Evolutionary conservation across 768 basidiomycete genomes (phyloP), one percentile per base, ranked within the genome.

Genomic region (Boletus tylopilopsis): DNA sequence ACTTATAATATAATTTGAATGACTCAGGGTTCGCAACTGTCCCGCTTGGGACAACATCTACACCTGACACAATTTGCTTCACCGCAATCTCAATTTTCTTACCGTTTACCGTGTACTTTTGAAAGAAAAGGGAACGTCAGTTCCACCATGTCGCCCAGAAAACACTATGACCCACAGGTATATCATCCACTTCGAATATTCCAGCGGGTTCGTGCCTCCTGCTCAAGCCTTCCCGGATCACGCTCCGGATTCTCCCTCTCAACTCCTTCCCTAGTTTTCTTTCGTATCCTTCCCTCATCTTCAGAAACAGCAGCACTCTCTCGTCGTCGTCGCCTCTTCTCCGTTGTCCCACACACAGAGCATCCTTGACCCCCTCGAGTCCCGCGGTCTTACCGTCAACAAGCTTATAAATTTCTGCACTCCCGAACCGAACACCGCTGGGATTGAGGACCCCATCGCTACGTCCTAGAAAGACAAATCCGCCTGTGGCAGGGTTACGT

Each of bases 81-180:
- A 87, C 82, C 3, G 83, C 85, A 24, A 88, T 86, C 67, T 87
- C 87, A 36, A 87, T 85, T 61, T 87, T 87, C 73, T 87, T 89
- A 10, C 80, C 80, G 42, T 87, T 87, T 9, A 86, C 80, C 0
- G 85, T 88, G 54, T 87, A 86, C 87, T 87, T 48, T 36, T 4
- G 22, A 34, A 24, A 13, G 23, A 36, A 32, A 11, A n/a, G 39
- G 32, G 30, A 38, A 34, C 2, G n/a, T 49, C 21, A 54, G 49
- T 32, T 23, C 32, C 42, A 22, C 29, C 25, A 12, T 27, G 25
- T 38, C 22, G 8, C 12, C 24, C 5, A 49, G 37, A 22, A 35
- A 33, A 45, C 4, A 16, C 8, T 21, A 12, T 39, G 11, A 74
- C 85, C 44, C 43, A 87, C 86, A 34, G 87, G 86, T 46, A 89